Evolutionary conservation across 331 rosid genomes (phyloP).

Genomic region (Arachis monticola): DNA sequence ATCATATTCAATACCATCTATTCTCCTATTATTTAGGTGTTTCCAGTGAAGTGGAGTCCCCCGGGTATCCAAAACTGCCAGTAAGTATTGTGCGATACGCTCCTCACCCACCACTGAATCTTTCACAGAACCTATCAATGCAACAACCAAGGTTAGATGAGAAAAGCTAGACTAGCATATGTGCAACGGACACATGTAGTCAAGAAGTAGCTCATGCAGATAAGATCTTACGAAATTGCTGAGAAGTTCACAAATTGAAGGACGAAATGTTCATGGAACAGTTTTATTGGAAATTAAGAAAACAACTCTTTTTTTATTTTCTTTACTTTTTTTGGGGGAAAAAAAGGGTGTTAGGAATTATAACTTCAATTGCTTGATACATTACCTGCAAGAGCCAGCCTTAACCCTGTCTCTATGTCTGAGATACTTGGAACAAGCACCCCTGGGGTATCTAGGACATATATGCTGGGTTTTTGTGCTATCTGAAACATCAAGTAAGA

Average conservation of each 20-base stretch:
- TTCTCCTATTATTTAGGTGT: slow-evolving; percentile 58
- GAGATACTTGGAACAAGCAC: slow-evolving; percentile 87
- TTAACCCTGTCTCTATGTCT: slow-evolving; percentile 87
- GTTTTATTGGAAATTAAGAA: not conserved
- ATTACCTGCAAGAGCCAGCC: slow-evolving; percentile 93
- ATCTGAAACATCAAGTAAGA: slow-evolving; percentile 58
- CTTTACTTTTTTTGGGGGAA: not conserved
- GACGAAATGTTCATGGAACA: not conserved
- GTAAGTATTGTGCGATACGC: slow-evolving; percentile 82
- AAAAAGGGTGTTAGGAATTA: not conserved
- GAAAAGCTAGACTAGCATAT: slow-evolving; percentile 14
- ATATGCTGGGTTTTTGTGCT: slow-evolving; percentile 89
- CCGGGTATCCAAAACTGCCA: slow-evolving; percentile 77
- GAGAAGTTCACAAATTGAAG: not conserved
- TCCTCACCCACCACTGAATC: slow-evolving; percentile 94
- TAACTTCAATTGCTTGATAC: slow-evolving; percentile 18
- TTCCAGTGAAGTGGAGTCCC: slow-evolving; percentile 90
- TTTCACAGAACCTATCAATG: slow-evolving; percentile 79
- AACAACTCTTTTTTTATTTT: not conserved
- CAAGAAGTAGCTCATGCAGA: slow-evolving; percentile 5
- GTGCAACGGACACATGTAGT: not conserved
- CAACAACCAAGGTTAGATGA: slow-evolving; percentile 37
- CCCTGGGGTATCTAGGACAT: slow-evolving; percentile 89
- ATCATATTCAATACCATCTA: slow-evolving; percentile 60
- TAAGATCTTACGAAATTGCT: slow-evolving; percentile 5